Evolutionary conservation across 768 basidiomycete genomes (phyloP), one percentile per base, ranked within the genome.

Genomic region (Lanmaoa pseudosensibilis): DNA sequence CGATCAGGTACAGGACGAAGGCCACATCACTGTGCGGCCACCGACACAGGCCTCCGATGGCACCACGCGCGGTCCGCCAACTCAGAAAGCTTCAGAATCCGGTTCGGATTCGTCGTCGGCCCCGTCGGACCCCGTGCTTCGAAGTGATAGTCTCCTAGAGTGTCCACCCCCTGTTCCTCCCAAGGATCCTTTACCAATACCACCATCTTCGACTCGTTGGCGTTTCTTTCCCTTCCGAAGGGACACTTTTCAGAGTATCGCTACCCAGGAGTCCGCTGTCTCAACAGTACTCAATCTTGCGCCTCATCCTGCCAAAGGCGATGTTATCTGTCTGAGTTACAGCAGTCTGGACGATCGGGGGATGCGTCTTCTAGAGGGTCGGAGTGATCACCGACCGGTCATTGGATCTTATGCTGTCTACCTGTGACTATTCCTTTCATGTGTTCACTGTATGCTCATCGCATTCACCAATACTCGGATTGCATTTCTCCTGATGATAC

Each of bases 361-460:
- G 8, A 93, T 95, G 87, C 78, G 83, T 39, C 77, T 80, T 54
- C 69, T 95, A 52, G 87, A 89, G 69, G 92, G 88, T 16, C 80
- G 87, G 41, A 89, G 87, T 60, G 92, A 94, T 69, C 92, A 94
- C 67, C 75, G 92, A 37, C 92, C 92, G 0, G 91, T 94, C n/a
- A 83, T 91, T 57, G 89, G 89, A 53, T 81, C 82, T 23, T 93
- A 89, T 66, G 83, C 82, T 40, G 76, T 89, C 49, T 90, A 87
- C 72, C 61, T 89, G 33, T 87, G 66, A 74, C 47, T 19, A 46
- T 50, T 40, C 15, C 41, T 32, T 23, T 48, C 23, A 11, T n/a
- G 37, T 40, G 25, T 39, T 49, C 48, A 40, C n/a, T 50, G 55
- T 61, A 50, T 65, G 48, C 40, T 41, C 56, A 55, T 54, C 39